A percentile compares a stretch with the other conserved stretches of the same genome.
phyloP scores from a whole-genome alignment of 768 basidiomycete genomes.

The Astraeus odoratus region DNA sequence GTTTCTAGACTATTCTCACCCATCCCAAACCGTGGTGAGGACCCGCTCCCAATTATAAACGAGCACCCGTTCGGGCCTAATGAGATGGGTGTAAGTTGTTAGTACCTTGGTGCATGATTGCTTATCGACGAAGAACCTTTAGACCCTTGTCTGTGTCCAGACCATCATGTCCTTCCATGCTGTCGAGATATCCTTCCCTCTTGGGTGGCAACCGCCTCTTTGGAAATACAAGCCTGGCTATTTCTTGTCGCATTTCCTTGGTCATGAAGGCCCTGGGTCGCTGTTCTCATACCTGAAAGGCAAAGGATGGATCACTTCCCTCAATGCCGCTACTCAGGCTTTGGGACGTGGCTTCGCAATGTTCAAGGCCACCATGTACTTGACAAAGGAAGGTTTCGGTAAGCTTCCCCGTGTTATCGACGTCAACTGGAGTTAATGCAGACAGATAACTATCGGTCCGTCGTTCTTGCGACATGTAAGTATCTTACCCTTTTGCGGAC shows the following conservation, averaged over 20 bases:
- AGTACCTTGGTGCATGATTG: slow-evolving; percentile 3
- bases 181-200: slow-evolving; percentile 74
- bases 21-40: slow-evolving; percentile 54
- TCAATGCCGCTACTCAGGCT: slow-evolving; percentile 63
- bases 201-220: slow-evolving; percentile 63
- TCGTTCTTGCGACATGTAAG: slow-evolving; percentile 66
- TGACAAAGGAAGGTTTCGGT: slow-evolving; percentile 88
- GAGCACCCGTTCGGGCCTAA: slow-evolving; percentile 74
- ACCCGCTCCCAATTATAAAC: slow-evolving; percentile 52
- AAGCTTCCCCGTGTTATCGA: slow-evolving; percentile 21
- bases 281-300: slow-evolving; percentile 84
- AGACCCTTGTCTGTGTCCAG: slow-evolving; percentile 81
- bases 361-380: slow-evolving; percentile 75
- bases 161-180: slow-evolving; percentile 85
- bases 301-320: slow-evolving; percentile 77
- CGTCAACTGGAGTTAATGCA: slow-evolving; percentile 2
- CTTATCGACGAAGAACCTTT: slow-evolving; percentile 13
- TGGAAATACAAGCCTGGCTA: slow-evolving; percentile 75
- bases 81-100: slow-evolving; percentile 60
- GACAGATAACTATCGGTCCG: slow-evolving; percentile 67
- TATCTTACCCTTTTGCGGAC: slow-evolving; percentile 67
- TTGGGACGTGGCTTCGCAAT: slow-evolving; percentile 81
- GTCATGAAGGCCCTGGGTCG: slow-evolving; percentile 92
- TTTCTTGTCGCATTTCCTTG: slow-evolving; percentile 76
- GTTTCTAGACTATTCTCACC: slow-evolving; percentile 66